phyloP scores from a whole-genome alignment of 1,284 basidiomycete genomes.

The Ceratobasidium papillatum region DNA sequence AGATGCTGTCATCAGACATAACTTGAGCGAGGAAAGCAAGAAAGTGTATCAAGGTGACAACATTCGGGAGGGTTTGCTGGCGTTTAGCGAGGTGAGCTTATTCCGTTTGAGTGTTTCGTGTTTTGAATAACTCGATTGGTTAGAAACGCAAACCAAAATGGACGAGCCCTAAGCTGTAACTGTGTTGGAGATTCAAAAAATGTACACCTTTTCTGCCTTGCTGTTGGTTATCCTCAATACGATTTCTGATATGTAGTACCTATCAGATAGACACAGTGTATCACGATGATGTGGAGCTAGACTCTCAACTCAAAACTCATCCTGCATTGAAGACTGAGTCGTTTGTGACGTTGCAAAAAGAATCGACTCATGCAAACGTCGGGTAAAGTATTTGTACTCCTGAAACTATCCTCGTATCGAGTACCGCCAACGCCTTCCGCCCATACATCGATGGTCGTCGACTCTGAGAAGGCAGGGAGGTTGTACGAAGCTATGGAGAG shows the following conservation, averaged over 20 bases:
- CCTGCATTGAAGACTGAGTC: too few species aligned
- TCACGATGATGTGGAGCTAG: too few species aligned
- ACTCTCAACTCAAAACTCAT: too few species aligned
- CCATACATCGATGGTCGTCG: background rate
- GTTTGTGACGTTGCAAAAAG: too few species aligned
- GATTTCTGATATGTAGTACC: background rate
- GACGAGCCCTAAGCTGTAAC: conserved; percentile 67
- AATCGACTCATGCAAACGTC: background rate
- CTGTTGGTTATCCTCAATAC: too few species aligned
- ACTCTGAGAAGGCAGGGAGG: background rate
- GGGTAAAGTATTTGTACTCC: background rate
- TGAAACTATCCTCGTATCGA: background rate
- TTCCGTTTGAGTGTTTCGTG: background rate
- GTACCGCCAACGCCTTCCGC: background rate
- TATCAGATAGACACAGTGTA: too few species aligned
- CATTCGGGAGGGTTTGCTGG: conserved; percentile 68
- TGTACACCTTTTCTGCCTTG: too few species aligned
- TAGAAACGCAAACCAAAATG: conserved; percentile 69
- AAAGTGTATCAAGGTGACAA: conserved; percentile 73
- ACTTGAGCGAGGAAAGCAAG: conserved; percentile 61
- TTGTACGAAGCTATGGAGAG: background rate
- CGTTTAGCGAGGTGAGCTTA: conserved; percentile 57
- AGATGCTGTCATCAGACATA: conserved; percentile 62
- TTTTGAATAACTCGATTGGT: conserved; percentile 1
- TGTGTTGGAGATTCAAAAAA: background rate